A percentile compares a stretch with the other conserved stretches of the same genome.
These are phyloP conservation scores for Dioszegia hungarica DNA, from an alignment of 768 basidiomycete genomes.

Conservation along the genomic window DNA sequence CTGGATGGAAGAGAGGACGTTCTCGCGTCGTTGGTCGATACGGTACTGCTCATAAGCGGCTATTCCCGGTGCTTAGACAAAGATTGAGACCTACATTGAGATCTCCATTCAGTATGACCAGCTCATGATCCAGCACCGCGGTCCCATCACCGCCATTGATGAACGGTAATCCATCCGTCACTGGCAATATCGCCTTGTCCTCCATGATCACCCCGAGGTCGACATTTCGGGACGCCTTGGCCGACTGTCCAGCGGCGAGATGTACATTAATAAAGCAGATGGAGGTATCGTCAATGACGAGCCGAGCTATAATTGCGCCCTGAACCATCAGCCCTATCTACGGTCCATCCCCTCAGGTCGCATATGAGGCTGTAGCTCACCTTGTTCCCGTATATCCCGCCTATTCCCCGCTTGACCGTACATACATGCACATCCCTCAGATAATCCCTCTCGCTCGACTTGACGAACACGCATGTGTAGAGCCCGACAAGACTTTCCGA, in stretches of 20 bases:
- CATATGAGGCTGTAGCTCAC: too few relatives aligned
- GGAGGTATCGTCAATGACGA: slow-evolving; percentile 86
- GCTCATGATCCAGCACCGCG: slow-evolving; percentile 90
- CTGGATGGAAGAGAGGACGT: slow-evolving; percentile 67
- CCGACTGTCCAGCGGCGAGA: slow-evolving; percentile 81
- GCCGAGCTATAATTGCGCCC: slow-evolving; percentile 75
- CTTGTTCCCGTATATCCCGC: slow-evolving; percentile 92
- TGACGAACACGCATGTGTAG: slow-evolving; percentile 68
- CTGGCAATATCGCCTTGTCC: slow-evolving; percentile 62
- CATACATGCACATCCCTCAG: slow-evolving; percentile 69
- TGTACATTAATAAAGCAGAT: slow-evolving; percentile 95
- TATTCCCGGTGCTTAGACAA: background rate
- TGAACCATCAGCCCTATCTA: background rate
- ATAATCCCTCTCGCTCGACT: slow-evolving; percentile 57
- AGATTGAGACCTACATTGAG: slow-evolving; percentile 58
- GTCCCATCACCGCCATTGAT: slow-evolving; percentile 88
- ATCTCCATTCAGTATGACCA: slow-evolving; percentile 89
- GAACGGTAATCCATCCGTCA: slow-evolving; percentile 58
- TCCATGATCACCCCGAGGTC: slow-evolving; percentile 86
- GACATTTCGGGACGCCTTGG: slow-evolving; percentile 73
- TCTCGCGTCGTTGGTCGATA: slow-evolving; percentile 84
- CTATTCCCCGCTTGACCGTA: slow-evolving; percentile 82
- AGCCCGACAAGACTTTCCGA: slow-evolving; percentile 87
- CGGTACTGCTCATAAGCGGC: slow-evolving; percentile 58
- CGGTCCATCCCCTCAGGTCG: background rate